Evolutionary conservation across 2,329 filamentous ascomycete genomes (phyloP).

Genomic region (Stenocarpella maydis): DNA sequence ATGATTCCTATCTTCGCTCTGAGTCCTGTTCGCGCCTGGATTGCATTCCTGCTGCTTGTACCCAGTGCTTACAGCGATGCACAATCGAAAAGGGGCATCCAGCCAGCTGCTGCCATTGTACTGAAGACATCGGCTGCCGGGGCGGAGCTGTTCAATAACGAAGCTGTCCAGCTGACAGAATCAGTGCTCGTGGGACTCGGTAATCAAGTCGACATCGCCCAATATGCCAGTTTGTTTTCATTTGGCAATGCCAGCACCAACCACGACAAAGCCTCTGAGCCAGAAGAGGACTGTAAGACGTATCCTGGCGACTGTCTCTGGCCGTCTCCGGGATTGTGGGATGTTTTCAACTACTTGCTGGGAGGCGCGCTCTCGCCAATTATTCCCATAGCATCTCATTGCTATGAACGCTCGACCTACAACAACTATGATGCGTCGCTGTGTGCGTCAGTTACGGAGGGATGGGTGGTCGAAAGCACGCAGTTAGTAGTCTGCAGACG

Average conservation of each 20-base stretch:
- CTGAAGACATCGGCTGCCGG: neutral
- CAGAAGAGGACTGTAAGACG: constrained; percentile 44
- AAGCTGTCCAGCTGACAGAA: constrained; percentile 43
- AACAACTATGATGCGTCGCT: constrained; percentile 39
- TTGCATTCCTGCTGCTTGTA: neutral
- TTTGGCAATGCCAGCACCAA: constrained; percentile 40
- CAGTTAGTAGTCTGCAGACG: constrained; percentile 36
- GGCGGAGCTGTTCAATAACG: constrained; percentile 1
- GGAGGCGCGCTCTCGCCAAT: constrained; percentile 46
- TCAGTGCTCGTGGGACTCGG: constrained; percentile 45
- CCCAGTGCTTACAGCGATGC: neutral
- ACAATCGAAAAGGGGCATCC: neutral
- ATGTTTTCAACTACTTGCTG: constrained; percentile 39
- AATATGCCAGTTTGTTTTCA: constrained; percentile 44
- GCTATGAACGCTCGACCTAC: constrained; percentile 40
- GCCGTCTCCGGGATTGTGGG: constrained; percentile 43
- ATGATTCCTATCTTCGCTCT: neutral
- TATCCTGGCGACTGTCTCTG: constrained; percentile 46
- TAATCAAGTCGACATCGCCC: constrained; percentile 39
- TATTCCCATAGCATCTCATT: constrained; percentile 45
- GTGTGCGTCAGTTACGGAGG: constrained; percentile 41
- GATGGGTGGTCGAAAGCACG: constrained; percentile 42
- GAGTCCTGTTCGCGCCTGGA: neutral
- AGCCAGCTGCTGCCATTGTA: neutral
- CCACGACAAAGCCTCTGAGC: constrained; percentile 37